Conservation (phyloP, 805 yeast genomes). For the Dipodascus geniculatus region DNA sequence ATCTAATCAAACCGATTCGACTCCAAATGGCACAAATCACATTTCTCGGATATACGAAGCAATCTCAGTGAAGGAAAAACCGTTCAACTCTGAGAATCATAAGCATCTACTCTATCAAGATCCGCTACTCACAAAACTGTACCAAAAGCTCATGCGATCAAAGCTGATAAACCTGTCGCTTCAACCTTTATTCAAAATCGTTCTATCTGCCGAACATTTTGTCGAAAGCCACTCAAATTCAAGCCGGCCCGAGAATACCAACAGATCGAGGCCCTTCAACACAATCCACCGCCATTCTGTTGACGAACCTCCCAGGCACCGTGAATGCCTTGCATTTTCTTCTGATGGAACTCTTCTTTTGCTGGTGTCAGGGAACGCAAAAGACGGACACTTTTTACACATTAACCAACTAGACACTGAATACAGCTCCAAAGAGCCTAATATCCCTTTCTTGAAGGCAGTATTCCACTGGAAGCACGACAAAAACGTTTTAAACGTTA, state of each 20-base stretch:
- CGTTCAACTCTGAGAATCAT: background rate
- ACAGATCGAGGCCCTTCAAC: no score
- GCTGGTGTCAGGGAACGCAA: background rate
- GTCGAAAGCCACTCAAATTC: background rate
- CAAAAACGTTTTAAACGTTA: background rate
- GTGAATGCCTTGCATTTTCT: background rate
- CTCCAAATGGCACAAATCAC: background rate
- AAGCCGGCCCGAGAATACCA: background rate
- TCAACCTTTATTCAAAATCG: background rate
- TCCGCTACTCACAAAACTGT: background rate
- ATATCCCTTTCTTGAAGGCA: background rate
- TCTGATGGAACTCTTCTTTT: slow-evolving; percentile 1
- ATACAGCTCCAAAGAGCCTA: no score
- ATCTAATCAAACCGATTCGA: background rate
- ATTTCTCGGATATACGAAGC: background rate
- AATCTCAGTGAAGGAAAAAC: background rate
- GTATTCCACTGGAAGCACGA: background rate
- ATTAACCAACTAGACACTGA: background rate
- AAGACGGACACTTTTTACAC: background rate
- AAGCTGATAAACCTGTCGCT: background rate
- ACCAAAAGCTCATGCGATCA: background rate
- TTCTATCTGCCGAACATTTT: background rate
- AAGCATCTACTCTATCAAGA: background rate
- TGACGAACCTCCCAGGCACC: background rate
- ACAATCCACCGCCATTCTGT: no score